These are phyloP conservation scores for Cyberlindnera lachancei DNA, from an alignment of 805 yeast genomes.

Conservation along the genomic window DNA sequence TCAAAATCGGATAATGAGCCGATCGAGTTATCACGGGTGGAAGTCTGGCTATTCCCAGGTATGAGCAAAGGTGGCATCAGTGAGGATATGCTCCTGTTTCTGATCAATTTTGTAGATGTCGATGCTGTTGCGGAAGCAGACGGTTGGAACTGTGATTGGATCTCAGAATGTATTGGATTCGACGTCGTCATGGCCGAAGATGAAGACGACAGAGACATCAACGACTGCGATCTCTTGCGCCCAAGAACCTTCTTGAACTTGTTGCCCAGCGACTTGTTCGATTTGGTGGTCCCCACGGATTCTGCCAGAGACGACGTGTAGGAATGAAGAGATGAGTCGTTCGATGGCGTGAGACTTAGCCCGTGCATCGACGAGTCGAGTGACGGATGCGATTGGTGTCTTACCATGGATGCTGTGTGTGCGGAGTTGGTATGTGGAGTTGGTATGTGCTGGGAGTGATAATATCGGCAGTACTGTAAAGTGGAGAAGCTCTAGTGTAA, in stretches of 20 bases:
- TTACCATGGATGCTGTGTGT: no score
- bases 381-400: no score
- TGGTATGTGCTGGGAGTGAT: no score
- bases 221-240: conserved; percentile 13
- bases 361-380: no score
- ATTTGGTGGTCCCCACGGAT: conserved; percentile 10
- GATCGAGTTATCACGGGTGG: conserved; percentile 20
- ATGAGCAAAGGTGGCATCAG: conserved; percentile 1
- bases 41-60: conserved; percentile 2
- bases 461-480: no score
- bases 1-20: conserved; percentile 19
- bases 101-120: background rate
- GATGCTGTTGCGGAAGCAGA: background rate
- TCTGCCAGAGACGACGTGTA: conserved; percentile 17
- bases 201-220: conserved; percentile 2
- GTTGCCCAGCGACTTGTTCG: conserved; percentile 7
- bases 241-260: conserved; percentile 7
- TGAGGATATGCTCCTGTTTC: conserved; percentile 2
- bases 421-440: no score
- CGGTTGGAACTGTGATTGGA: conserved; percentile 1
- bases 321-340: conserved; percentile 18
- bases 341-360: conserved; percentile 16
- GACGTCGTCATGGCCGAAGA: no score
- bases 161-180: background rate
- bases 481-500: no score